Percentiles rank a stretch among this genome's conserved stretches.
These are phyloP conservation scores for Draba incana DNA, from an alignment of 345 rosid genomes.

Conservation along the genomic window DNA sequence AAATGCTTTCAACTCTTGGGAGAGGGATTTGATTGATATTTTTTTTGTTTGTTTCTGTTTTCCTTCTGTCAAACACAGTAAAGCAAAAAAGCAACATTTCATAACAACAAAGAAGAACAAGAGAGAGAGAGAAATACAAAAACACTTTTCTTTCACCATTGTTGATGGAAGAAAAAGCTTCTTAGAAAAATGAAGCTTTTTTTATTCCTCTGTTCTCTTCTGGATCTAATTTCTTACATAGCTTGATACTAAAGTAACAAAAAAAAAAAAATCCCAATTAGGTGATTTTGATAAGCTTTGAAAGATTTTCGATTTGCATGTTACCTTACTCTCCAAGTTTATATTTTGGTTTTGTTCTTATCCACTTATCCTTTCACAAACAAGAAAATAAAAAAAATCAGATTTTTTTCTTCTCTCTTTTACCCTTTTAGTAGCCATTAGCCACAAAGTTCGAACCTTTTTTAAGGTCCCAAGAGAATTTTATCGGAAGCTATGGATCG, in stretches of 20 bases:
- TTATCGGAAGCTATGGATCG: conserved; percentile 78
- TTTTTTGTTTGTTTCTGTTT: conserved; percentile 39
- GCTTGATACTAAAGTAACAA: conserved; percentile 33
- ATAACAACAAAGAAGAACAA: neutral
- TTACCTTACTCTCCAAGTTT: conserved; percentile 34
- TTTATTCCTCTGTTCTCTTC: neutral
- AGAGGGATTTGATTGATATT: conserved; percentile 35
- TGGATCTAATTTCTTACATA: conserved; percentile 20
- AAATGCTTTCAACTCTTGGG: conserved; percentile 36
- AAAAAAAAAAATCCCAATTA: neutral
- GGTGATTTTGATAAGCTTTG: conserved; percentile 33
- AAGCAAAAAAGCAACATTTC: conserved; percentile 39
- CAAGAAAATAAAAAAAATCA: neutral
- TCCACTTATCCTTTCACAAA: neutral
- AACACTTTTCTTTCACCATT: conserved; percentile 35
- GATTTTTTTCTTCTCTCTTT: neutral
- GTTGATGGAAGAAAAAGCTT: conserved; percentile 31
- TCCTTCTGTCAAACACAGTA: conserved; percentile 35
- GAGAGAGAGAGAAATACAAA: conserved; percentile 20
- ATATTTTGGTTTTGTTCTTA: conserved; percentile 34
- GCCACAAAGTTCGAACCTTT: conserved; percentile 40
- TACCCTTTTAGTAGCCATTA: neutral
- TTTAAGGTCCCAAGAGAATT: conserved; percentile 2
- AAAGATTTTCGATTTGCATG: conserved; percentile 48
- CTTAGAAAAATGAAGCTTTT: neutral